Evolutionary conservation across 345 rosid species (phyloP).

Genomic region (Brassica carinata): DNA sequence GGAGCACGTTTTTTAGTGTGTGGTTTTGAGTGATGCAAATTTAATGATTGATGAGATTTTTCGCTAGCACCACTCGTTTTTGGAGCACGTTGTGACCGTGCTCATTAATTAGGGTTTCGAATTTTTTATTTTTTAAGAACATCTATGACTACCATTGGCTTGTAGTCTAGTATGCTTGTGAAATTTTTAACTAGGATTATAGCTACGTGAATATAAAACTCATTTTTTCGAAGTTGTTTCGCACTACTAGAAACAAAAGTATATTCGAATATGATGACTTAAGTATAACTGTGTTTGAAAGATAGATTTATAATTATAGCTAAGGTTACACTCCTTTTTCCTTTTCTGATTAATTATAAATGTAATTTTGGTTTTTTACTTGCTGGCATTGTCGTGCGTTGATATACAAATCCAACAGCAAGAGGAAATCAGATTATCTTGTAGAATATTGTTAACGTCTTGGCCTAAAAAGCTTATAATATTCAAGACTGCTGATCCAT

Average conservation of each 20-base stretch:
- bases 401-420: not conserved
- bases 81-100: conserved; percentile 23
- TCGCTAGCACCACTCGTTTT: conserved; percentile 22
- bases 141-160: not conserved
- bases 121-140: not conserved
- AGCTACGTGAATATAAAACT: not conserved
- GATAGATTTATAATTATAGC: not conserved
- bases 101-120: not conserved
- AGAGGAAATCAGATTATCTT: not conserved
- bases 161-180: not conserved
- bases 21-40: not conserved
- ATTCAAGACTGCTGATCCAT: not conserved
- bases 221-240: no score
- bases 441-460: not conserved
- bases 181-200: not conserved
- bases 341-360: no score
- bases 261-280: not conserved
- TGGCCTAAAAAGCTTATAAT: no score
- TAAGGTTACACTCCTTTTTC: not conserved
- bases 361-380: not conserved
- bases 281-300: not conserved
- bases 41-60: not conserved
- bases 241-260: no score
- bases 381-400: not conserved
- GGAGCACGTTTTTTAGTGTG: conserved; percentile 25